Percentiles rank a stretch among this genome's conserved stretches.
These are phyloP conservation scores for Suillus lakei DNA, from an alignment of 768 basidiomycete species.

Conservation along the genomic window DNA sequence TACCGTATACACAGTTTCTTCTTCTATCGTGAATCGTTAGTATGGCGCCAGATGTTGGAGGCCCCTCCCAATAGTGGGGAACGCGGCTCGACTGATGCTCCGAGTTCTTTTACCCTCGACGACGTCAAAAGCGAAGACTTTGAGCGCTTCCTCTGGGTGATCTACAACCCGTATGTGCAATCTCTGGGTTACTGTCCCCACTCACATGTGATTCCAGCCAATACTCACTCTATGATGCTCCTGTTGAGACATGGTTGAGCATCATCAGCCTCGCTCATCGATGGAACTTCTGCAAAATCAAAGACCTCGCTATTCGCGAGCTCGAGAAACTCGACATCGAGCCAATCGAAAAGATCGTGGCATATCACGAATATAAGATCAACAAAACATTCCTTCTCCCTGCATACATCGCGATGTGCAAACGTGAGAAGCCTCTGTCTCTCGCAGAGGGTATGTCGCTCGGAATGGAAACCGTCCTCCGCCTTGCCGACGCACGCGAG, in stretches of 20 bases:
- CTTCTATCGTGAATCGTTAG: constrained; percentile 40
- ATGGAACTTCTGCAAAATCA: constrained; percentile 61
- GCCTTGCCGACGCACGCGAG: constrained; percentile 59
- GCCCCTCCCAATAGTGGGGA: neutral
- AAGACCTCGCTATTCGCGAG: constrained; percentile 55
- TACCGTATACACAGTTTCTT: constrained; percentile 43
- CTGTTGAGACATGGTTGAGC: constrained; percentile 53
- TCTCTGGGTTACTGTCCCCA: neutral
- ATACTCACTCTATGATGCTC: constrained; percentile 59
- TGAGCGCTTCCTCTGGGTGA: constrained; percentile 54
- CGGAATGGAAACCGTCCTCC: constrained; percentile 60
- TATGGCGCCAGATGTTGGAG: constrained; percentile 33
- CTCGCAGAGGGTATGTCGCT: constrained; percentile 58
- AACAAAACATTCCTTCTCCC: constrained; percentile 53
- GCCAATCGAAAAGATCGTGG: constrained; percentile 56
- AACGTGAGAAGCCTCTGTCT: constrained; percentile 53
- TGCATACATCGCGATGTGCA: constrained; percentile 55
- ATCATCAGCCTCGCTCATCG: constrained; percentile 57
- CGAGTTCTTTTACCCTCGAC: constrained; percentile 22
- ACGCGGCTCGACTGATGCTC: neutral
- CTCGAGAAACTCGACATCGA: constrained; percentile 52
- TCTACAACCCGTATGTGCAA: constrained; percentile 55
- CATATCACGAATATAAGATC: constrained; percentile 59
- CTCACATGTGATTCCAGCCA: constrained; percentile 38
- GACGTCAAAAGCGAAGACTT: constrained; percentile 46